Base-by-base conservation (phyloP, 495 filamentous ascomycete genomes). In the Apiosordaria backusii region DNA sequence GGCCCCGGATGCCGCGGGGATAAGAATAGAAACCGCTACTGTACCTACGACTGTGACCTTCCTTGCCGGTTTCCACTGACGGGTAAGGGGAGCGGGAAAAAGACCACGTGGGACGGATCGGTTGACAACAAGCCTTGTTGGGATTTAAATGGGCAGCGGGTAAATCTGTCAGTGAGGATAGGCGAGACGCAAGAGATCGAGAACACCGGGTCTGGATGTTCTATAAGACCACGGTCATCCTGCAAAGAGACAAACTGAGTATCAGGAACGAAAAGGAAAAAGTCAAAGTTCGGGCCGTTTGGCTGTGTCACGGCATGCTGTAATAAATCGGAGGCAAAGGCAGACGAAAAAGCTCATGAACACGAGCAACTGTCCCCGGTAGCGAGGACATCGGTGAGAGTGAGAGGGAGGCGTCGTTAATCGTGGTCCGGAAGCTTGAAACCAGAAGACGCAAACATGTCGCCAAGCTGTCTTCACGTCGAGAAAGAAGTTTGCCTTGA, bases 1-100 rank as follows among this genome's bases (percentile, higher is more conserved):
- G 35, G 22, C 52, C 19, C 25, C 65, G 61, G 60, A 62, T 63
- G 15, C 60, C 65, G 65, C 23, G 19, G 53, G 4, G 53, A 60
- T 55, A 21, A 67, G 60, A 67, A 67, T 67, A 67, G 65, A 58
- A 67, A 35, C 23, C 13, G 35, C 35, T 13, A 45, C 35, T 10
- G 5, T 45, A 2, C 35, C 35, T 45, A 45, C 35, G 10, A 45
- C 35, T 45, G 35, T 2, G 35, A 45, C 35, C 35, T 45, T 45
- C 35, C 35, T 45, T 45, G 35, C 35, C 35, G 35, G 35, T 45
- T 45, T 13, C 35, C 35, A 45, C 35, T 7, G 35, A 13, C 35
- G 35, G 35, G 35, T 45, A 45, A 45, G 35, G 35, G 35, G 35
- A 45, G 35, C 35, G 35, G 35, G 35, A 45, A 13, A n/a, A 45